Evolutionary conservation across 2,329 filamentous ascomycete species (phyloP).

Genomic region (Fusarium tuaranense): DNA sequence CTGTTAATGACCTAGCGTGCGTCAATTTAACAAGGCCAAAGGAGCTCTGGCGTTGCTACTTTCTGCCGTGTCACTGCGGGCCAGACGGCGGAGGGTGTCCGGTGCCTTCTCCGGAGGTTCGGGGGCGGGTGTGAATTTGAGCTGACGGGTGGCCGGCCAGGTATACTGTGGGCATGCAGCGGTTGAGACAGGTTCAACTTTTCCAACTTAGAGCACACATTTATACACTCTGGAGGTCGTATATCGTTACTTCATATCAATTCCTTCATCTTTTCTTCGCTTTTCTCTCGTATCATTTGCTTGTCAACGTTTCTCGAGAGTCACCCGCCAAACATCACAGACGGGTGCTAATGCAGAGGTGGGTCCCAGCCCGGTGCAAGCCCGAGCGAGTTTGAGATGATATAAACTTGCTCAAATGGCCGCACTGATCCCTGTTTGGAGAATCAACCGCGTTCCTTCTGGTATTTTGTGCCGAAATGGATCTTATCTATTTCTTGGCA

Average conservation of each 20-base stretch:
- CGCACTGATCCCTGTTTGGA: constrained; percentile 44
- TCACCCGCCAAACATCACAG: neutral
- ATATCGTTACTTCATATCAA: neutral
- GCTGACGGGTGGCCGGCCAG: constrained; percentile 23
- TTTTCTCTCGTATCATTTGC: neutral
- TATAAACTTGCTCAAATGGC: constrained; percentile 58
- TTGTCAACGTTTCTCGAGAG: neutral
- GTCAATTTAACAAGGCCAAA: constrained; percentile 32
- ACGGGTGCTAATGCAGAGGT: constrained; percentile 21
- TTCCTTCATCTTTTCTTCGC: fast-evolving
- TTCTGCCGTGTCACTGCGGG: constrained; percentile 18
- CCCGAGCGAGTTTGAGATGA: constrained; percentile 27
- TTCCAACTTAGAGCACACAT: neutral
- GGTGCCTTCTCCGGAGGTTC: constrained; percentile 26
- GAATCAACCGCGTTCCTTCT: neutral
- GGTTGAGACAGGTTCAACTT: neutral
- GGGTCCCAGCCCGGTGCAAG: constrained; percentile 20
- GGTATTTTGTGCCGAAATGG: neutral
- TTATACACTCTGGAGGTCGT: fast-evolving
- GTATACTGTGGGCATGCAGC: neutral
- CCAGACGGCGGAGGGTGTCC: constrained; percentile 4
- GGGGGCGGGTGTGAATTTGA: constrained; percentile 31
- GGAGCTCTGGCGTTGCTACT: constrained; percentile 2
- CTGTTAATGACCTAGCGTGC: constrained; percentile 33
- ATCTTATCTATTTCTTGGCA: neutral